Evolutionary conservation across 2,329 filamentous ascomycete genomes (phyloP), one percentile per base, ranked within the genome.

Genomic region (Meredithiella fracta): DNA sequence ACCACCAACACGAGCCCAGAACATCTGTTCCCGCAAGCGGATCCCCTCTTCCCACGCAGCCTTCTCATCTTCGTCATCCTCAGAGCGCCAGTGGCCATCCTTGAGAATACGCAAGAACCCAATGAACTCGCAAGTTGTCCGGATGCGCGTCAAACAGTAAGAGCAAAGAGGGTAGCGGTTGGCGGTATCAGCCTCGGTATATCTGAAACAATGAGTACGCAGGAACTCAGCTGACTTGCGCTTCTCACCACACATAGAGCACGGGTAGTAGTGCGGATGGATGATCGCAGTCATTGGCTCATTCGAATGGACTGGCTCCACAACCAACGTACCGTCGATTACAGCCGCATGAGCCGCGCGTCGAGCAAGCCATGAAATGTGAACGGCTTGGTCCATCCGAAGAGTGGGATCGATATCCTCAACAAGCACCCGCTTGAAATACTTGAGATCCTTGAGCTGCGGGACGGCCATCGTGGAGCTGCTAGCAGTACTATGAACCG

Each of bases 361-460:
- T 49, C 91, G 84, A 51, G 87, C 89, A 50, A 98, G 77, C 88
- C 92, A 98, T 0, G 89, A 96, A 26, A 98, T 78, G 0, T 90
- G 87, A 0, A 92, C 92, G 0, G 92, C 90, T 1, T 81, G 77
- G 66, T 98, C 92, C 2, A 98, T 77, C 44, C 92, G 82, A 8
- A 98, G 72, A 0, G 92, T 95, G 0, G 92, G 92, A 65, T 98
- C 92, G 57, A 98, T 87, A 64, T 98, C 92, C 67, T 98, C 92
- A 20, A 80, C 76, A 25, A 97, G 69, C 4, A 82, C 83, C 50
- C 92, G 82, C 71, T 97, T 97, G 72, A 91, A 98, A 65, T 97
- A 98, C 61, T 85, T 87, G 26, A 85, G 87, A 57, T 97, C 92
- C 65, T 92, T 94, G 42, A 98, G 71, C 3, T 82, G 60, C 23